Percentiles rank a stretch among this genome's conserved stretches.
Evolutionary conservation across 176 grass and related monocot genomes (phyloP).

Genomic region (barley (Hordeum vulgare)): DNA sequence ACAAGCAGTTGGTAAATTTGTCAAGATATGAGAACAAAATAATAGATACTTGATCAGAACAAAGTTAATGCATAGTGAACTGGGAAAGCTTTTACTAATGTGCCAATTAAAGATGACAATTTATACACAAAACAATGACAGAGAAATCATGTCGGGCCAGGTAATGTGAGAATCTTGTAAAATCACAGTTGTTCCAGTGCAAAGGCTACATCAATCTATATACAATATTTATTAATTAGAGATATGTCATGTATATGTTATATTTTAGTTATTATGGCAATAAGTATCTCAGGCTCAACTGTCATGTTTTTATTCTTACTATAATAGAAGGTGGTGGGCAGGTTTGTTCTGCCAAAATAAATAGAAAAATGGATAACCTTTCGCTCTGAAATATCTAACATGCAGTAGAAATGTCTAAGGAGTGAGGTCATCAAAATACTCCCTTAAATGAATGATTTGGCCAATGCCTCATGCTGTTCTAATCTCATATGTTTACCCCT

Average conservation of each 20-base stretch:
- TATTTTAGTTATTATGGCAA: background rate
- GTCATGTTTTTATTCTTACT: background rate
- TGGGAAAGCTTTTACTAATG: background rate
- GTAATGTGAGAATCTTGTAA: background rate
- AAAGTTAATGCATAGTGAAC: conserved; percentile 13
- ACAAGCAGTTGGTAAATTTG: conserved; percentile 22
- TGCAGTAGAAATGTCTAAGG: background rate
- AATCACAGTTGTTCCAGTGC: background rate
- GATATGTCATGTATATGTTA: background rate
- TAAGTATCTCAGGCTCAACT: background rate
- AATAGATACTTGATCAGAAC: background rate
- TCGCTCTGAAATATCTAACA: background rate
- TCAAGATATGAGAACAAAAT: background rate
- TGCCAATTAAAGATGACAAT: background rate
- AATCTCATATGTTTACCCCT: background rate
- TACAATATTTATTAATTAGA: background rate
- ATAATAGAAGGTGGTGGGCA: background rate
- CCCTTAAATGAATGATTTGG: background rate
- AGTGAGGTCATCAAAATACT: background rate
- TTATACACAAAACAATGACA: background rate
- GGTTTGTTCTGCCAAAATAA: background rate
- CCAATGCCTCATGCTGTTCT: background rate
- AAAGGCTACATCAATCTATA: background rate
- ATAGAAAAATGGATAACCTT: background rate
- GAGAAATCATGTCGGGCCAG: background rate